Evolutionary conservation across 768 basidiomycete species (phyloP).

Genomic region (Xerocomellus dryophilus): DNA sequence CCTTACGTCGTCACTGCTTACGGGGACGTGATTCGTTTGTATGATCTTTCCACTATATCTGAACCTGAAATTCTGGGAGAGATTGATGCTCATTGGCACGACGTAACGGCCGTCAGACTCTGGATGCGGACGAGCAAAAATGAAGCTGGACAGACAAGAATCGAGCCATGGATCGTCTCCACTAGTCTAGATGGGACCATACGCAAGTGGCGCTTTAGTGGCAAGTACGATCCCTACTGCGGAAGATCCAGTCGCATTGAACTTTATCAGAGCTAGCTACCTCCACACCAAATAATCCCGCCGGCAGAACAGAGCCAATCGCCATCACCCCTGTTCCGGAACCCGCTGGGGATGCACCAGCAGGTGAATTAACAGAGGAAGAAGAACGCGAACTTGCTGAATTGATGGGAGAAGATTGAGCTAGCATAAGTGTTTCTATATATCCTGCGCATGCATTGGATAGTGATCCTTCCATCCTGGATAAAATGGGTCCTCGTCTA

Average conservation of each 20-base stretch:
- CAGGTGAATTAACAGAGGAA: conserved; percentile 66
- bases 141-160: conserved; percentile 43
- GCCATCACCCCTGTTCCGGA: conserved; percentile 29
- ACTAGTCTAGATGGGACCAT: conserved; percentile 85
- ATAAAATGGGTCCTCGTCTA: conserved; percentile 51
- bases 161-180: conserved; percentile 81
- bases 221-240: conserved; percentile 29
- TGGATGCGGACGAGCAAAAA: conserved; percentile 59
- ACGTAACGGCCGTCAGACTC: conserved; percentile 70
- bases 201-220: conserved; percentile 77
- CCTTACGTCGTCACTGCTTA: conserved; percentile 79
- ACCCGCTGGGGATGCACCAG: conserved; percentile 29
- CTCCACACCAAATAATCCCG: conserved; percentile 24
- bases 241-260: neutral
- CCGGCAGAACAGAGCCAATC: conserved; percentile 13
- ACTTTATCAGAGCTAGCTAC: conserved; percentile 23
- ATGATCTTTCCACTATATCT: conserved; percentile 66
- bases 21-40: conserved; percentile 80
- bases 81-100: conserved; percentile 88
- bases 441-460: conserved; percentile 12
- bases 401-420: conserved; percentile 48
- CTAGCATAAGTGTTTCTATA: neutral
- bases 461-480: conserved; percentile 42
- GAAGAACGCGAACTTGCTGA: conserved; percentile 89
- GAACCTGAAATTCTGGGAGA: conserved; percentile 70